Evolutionary conservation across 148 eudicot species (phyloP).

Genomic region (Fagopyrum esculentum): DNA sequence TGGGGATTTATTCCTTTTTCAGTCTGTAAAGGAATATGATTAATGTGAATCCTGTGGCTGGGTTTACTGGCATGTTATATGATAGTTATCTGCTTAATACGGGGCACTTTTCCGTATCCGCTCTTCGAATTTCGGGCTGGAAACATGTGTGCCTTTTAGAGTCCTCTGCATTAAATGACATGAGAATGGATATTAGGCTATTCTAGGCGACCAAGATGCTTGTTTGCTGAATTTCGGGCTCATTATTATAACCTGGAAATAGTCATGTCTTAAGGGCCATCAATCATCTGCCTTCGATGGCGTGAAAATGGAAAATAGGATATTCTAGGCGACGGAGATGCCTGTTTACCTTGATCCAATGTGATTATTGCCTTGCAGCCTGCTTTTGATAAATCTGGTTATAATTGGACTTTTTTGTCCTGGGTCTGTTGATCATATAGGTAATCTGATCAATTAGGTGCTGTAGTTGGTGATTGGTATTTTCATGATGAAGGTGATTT

Average conservation of each 20-base stretch:
- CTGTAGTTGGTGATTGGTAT: neutral
- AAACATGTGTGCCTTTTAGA: too few relatives aligned
- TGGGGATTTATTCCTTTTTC: neutral
- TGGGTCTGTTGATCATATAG: neutral
- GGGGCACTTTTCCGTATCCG: neutral
- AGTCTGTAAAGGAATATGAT: neutral
- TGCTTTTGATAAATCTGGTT: neutral
- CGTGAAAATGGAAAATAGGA: neutral
- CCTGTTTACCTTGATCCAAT: slow-evolving; percentile 4
- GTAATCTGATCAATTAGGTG: neutral
- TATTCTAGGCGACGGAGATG: neutral
- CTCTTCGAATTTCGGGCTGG: neutral
- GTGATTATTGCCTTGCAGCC: neutral
- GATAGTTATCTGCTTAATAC: neutral
- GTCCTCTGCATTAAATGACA: too few relatives aligned
- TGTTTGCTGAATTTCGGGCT: neutral
- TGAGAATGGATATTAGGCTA: too few relatives aligned
- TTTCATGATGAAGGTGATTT: neutral
- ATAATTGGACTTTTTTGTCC: neutral
- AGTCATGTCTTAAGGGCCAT: neutral
- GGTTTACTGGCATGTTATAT: neutral
- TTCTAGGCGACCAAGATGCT: too few relatives aligned
- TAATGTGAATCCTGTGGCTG: neutral
- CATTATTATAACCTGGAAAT: neutral
- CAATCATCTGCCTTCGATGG: neutral